Percentiles rank a stretch among this genome's conserved stretches.
These are phyloP conservation scores for Meyerozyma sp. DNA, from an alignment of 1,139 yeast genomes.

Conservation along the genomic window DNA sequence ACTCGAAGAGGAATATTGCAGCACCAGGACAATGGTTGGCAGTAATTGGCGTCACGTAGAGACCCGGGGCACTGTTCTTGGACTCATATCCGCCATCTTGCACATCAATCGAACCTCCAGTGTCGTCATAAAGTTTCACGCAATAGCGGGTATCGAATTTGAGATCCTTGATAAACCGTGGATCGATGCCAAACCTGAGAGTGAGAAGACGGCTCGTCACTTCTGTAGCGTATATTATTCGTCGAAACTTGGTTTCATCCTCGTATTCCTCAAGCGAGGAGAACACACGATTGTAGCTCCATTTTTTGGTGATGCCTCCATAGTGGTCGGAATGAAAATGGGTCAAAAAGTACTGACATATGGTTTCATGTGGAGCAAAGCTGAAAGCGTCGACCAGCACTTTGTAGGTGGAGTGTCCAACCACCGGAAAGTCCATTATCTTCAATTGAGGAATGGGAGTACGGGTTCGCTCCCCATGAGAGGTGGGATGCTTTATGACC, in stretches of 20 bases:
- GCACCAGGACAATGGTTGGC: slow-evolving; percentile 99
- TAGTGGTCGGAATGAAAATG: slow-evolving; percentile 96
- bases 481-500: slow-evolving; percentile 19
- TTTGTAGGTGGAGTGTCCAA: slow-evolving; percentile 15
- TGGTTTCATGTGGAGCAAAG: slow-evolving; percentile 41
- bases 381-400: slow-evolving; percentile 70
- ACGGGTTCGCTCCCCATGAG: slow-evolving; percentile 16
- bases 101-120: background rate
- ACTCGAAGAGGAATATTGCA: slow-evolving; percentile 68
- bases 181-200: slow-evolving; percentile 50
- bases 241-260: slow-evolving; percentile 37
- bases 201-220: slow-evolving; percentile 59
- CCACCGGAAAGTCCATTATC: slow-evolving; percentile 37
- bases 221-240: slow-evolving; percentile 60
- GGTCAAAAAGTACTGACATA: slow-evolving; percentile 54
- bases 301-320: slow-evolving; percentile 72
- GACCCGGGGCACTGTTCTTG: slow-evolving; percentile 32
- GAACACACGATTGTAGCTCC: slow-evolving; percentile 51
- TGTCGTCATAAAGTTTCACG: slow-evolving; percentile 15
- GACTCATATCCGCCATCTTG: slow-evolving; percentile 13
- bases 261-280: slow-evolving; percentile 22
- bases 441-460: slow-evolving; percentile 51
- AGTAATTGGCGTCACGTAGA: slow-evolving; percentile 60
- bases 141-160: slow-evolving; percentile 37
- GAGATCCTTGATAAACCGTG: slow-evolving; percentile 44